Percentiles rank a stretch among this genome's conserved stretches.
phyloP scores from a whole-genome alignment of 2,329 filamentous ascomycete species.

The Colletotrichum tanaceti region DNA sequence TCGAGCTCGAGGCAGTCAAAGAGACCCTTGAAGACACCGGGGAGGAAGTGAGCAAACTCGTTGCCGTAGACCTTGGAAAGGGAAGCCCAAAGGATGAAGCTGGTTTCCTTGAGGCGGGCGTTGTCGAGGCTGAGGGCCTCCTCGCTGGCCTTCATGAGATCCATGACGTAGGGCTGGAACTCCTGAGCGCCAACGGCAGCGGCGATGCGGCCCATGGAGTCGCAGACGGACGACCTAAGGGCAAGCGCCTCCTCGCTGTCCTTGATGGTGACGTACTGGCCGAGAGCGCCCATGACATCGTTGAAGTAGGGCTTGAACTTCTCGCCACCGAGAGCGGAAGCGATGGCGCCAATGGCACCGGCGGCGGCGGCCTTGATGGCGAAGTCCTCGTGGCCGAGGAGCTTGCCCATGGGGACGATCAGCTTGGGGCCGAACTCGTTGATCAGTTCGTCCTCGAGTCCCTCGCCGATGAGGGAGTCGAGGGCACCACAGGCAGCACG shows the following conservation, averaged over 20 bases:
- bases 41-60: slow-evolving; percentile 81
- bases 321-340: slow-evolving; percentile 83
- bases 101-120: slow-evolving; percentile 91
- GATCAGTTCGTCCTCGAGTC: slow-evolving; percentile 83
- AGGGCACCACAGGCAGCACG: slow-evolving; percentile 90
- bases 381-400: slow-evolving; percentile 86
- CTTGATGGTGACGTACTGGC: slow-evolving; percentile 85
- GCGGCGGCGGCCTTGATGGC: slow-evolving; percentile 92
- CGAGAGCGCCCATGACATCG: slow-evolving; percentile 89
- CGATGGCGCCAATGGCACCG: slow-evolving; percentile 90
- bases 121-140: slow-evolving; percentile 90
- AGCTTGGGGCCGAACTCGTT: slow-evolving; percentile 84
- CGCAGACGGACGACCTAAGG: slow-evolving; percentile 87
- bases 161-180: slow-evolving; percentile 91
- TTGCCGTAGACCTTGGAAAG: slow-evolving; percentile 94
- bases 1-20: slow-evolving; percentile 88
- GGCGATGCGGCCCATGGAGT: slow-evolving; percentile 94
- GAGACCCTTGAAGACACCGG: slow-evolving; percentile 81
- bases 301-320: slow-evolving; percentile 93
- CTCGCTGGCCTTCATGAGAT: slow-evolving; percentile 91
- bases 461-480: slow-evolving; percentile 90
- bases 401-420: slow-evolving; percentile 83
- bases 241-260: slow-evolving; percentile 90
- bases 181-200: slow-evolving; percentile 84
- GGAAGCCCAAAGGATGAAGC: slow-evolving; percentile 96